A percentile compares a stretch with the other conserved stretches of the same genome.
phyloP scores from a whole-genome alignment of 805 yeast species.

The Spathaspora girioi region DNA sequence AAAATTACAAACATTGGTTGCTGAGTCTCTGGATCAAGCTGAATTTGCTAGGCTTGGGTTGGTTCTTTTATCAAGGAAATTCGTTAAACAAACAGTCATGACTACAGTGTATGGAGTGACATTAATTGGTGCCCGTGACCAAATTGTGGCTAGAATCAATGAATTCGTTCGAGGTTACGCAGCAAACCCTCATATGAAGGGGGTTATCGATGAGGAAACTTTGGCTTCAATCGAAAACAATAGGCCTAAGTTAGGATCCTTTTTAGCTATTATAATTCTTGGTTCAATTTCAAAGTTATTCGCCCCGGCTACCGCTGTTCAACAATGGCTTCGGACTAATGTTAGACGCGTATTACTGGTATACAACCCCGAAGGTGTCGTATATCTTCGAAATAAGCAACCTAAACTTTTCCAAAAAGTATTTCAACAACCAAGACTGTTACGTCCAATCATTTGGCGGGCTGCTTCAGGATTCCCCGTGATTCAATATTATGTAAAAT shows the following conservation, averaged over 20 bases:
- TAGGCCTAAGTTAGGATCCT: conserved; percentile 6
- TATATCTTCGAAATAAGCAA: conserved; percentile 2
- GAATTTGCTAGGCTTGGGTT: conserved; percentile 12
- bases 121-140: conserved; percentile 29
- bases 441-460: conserved; percentile 41
- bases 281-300: conserved; percentile 28
- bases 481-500: conserved; percentile 28
- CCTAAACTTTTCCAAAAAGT: background rate
- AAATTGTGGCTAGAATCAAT: conserved; percentile 22
- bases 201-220: conserved; percentile 8
- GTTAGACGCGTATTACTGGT: conserved; percentile 27
- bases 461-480: conserved; percentile 39
- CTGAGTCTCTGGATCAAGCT: background rate
- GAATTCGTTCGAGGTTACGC: conserved; percentile 14
- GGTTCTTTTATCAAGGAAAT: conserved; percentile 23
- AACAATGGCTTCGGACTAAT: conserved; percentile 32
- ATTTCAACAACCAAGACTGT: conserved; percentile 17
- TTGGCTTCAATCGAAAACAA: background rate
- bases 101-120: conserved; percentile 46
- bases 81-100: conserved; percentile 43
- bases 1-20: conserved; percentile 6
- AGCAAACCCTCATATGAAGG: conserved; percentile 1
- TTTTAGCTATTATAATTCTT: conserved; percentile 20
- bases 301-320: conserved; percentile 27
- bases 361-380: conserved; percentile 14